phyloP scores from a whole-genome alignment of 1,284 basidiomycete species.

The Takashimella koratensis region DNA sequence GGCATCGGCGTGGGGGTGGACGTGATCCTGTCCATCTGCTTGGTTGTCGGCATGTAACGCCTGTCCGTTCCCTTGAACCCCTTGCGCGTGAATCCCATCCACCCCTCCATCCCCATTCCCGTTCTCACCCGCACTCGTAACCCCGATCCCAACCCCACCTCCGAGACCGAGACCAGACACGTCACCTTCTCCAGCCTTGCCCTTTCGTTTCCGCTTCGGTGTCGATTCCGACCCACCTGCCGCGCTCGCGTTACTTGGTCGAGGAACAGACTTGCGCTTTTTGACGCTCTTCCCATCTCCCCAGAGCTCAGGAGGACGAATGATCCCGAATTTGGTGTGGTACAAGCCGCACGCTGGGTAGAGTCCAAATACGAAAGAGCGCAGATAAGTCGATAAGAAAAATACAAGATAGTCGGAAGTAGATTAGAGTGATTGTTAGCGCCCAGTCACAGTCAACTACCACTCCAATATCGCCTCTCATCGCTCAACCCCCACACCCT shows the following conservation, averaged over 20 bases:
- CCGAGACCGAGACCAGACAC: background rate
- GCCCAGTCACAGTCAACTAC: background rate
- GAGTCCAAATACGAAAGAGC: no score
- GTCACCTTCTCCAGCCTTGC: constrained; percentile 8
- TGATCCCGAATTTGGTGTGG: constrained; percentile 41
- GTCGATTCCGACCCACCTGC: constrained; percentile 1
- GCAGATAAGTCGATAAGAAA: no score
- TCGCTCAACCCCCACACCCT: no score
- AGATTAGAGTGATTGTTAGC: background rate
- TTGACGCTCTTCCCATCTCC: constrained; percentile 42
- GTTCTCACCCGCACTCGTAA: background rate
- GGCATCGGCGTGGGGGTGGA: background rate
- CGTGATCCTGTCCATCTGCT: background rate
- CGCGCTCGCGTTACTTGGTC: background rate
- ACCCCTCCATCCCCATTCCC: background rate
- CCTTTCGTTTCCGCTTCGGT: constrained; percentile 8
- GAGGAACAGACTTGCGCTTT: constrained; percentile 25
- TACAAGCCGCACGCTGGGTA: constrained; percentile 43
- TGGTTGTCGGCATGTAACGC: no score
- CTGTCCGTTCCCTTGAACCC: background rate
- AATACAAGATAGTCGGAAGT: background rate
- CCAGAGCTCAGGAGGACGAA: constrained; percentile 44
- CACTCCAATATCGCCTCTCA: no score
- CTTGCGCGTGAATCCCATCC: background rate
- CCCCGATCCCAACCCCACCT: constrained; percentile 2